A percentile compares a stretch with the other conserved stretches of the same genome.
Evolutionary conservation across 306 rosid genomes (phyloP).

Genomic region (Dryas octopetala): DNA sequence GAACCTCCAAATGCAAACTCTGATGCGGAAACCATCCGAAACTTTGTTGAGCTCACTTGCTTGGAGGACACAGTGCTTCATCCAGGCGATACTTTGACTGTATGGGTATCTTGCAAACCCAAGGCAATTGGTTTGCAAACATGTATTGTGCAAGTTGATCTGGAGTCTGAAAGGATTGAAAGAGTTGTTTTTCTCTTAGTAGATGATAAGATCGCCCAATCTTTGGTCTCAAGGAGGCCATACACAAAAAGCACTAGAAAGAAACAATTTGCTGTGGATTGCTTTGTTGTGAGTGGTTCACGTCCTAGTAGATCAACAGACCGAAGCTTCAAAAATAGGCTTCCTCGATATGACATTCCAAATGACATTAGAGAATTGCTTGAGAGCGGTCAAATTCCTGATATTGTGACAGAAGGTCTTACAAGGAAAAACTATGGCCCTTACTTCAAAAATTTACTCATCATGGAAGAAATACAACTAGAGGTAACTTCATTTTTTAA

Average conservation of each 20-base stretch:
- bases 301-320: constrained; percentile 42
- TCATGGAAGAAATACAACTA: constrained; percentile 86
- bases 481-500: constrained; percentile 54
- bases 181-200: constrained; percentile 74
- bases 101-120: constrained; percentile 92
- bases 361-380: constrained; percentile 48
- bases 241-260: constrained; percentile 56
- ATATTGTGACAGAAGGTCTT: constrained; percentile 58
- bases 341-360: constrained; percentile 72
- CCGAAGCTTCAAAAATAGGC: constrained; percentile 46
- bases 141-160: constrained; percentile 62
- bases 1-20: constrained; percentile 61
- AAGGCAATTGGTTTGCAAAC: constrained; percentile 76
- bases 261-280: constrained; percentile 45
- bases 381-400: constrained; percentile 53
- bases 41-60: constrained; percentile 54
- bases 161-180: constrained; percentile 66
- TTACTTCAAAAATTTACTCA: constrained; percentile 59
- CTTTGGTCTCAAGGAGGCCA: constrained; percentile 60
- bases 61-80: constrained; percentile 85
- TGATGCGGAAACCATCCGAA: constrained; percentile 29
- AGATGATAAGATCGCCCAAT: constrained; percentile 76
- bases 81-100: constrained; percentile 57
- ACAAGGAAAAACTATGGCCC: constrained; percentile 38
- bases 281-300: constrained; percentile 34